Percentiles rank a stretch among this genome's conserved stretches.
Evolutionary conservation across 1,284 basidiomycete species (phyloP).

Genomic region (Rhodotorula glutinis): DNA sequence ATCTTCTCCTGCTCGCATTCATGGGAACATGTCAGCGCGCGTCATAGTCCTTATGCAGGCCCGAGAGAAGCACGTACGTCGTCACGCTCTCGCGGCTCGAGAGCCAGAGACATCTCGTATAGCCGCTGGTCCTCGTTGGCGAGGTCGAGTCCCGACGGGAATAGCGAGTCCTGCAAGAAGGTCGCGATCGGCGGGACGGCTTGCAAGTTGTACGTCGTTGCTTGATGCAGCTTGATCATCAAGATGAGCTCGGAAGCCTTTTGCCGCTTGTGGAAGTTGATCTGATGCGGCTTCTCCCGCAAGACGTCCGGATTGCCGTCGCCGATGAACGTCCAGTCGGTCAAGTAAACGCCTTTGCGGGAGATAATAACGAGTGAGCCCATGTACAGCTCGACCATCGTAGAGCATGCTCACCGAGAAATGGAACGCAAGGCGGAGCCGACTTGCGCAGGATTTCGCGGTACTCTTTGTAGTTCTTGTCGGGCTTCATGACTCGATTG

Average conservation of each 20-base stretch:
- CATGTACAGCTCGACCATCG: neutral
- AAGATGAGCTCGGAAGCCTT: constrained; percentile 62
- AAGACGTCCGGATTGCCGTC: constrained; percentile 89
- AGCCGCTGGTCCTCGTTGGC: constrained; percentile 44
- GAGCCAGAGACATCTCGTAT: constrained; percentile 76
- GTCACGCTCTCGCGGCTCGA: constrained; percentile 89
- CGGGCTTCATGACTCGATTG: constrained; percentile 49
- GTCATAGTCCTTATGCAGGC: too few species aligned
- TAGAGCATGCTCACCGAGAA: constrained; percentile 68
- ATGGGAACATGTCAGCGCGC: neutral
- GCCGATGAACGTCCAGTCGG: constrained; percentile 93
- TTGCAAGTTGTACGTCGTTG: constrained; percentile 80
- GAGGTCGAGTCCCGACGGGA: constrained; percentile 25
- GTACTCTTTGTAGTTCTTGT: constrained; percentile 91
- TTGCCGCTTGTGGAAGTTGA: constrained; percentile 83
- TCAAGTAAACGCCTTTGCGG: constrained; percentile 80
- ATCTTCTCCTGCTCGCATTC: constrained; percentile 60
- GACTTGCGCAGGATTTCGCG: constrained; percentile 78
- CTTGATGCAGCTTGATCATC: constrained; percentile 95
- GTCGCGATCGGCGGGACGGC: constrained; percentile 65
- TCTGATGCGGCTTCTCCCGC: constrained; percentile 62
- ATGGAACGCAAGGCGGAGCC: constrained; percentile 93
- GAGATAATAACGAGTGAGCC: neutral
- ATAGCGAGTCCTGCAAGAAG: constrained; percentile 73
- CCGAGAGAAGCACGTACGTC: constrained; percentile 51